Evolutionary conservation across 1,284 basidiomycete species (phyloP), one percentile per base, ranked within the genome.

Genomic region (Binderoboletus segoi): DNA sequence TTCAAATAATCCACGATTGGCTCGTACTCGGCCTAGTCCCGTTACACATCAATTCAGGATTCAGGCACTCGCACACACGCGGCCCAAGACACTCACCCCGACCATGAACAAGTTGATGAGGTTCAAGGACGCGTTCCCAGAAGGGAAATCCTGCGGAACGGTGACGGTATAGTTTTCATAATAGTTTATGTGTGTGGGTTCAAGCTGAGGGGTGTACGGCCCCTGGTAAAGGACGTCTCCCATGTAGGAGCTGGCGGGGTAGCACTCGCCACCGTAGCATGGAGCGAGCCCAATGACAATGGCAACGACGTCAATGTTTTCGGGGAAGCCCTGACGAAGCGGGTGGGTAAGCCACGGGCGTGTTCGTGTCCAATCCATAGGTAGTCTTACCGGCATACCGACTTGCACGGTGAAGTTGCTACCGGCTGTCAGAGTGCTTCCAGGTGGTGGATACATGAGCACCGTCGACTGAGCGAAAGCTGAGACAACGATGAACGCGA

Each of bases 21-120:
- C n/a, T 0, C 54, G 15, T 55, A 60, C 7, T 20, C 18, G 1
- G 54, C 67, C 69, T 68, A 49, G 8, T 43, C 3, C 18, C 15
- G 55, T 38, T 2, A 32, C 6, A 40, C 24, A 16, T 66, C n/a
- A 66, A 42, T 3, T 11, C n/a, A n/a, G n/a, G n/a, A n/a, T n/a
- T n/a, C 55, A 37, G 15, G 4, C 7, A 26, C n/a, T 12, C 1
- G n/a, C 21, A 33, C 40, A 8, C 18, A 20, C 37, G 16, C 24
- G 18, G 23, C 13, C 1, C 10, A 6, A 41, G 43, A 21, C 12
- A 65, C 69, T 57, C 51, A 68, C 67, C 53, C 69, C 69, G 10
- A 70, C 66, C 67, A 68, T 51, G 53, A 65, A 68, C 0, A 71
- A 26, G 30, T 67, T 63, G 51, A 70, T 58, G 5, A 58, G 57